Base-by-base conservation (phyloP, 1,284 basidiomycete genomes). In the Pyrrhoderma lamaoense region DNA sequence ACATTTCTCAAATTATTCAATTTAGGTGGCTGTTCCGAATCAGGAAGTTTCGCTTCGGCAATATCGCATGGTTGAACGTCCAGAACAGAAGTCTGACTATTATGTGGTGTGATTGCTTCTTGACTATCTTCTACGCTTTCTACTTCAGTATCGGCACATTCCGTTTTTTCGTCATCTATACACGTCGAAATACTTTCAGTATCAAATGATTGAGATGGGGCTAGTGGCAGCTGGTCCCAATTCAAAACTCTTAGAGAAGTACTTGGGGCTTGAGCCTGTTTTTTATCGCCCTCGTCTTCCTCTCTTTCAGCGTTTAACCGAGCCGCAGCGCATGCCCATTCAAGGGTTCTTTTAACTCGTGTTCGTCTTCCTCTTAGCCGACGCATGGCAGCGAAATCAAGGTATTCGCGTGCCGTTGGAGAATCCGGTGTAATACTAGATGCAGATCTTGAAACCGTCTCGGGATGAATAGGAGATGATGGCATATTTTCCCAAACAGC, bases 291-390 rank as follows among this genome's bases (percentile, higher is more conserved):
- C 5, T 16, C n/a, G 5, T 40, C 38, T 14, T 27, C 40, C 22
- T 51, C 47, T 14, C 39, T 48, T 14, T 48, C 46, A 3, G 36
- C 40, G 4, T 44, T 16, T 34, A 55, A 27, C 5, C 53, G 53
- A 11, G 53, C 53, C n/a, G 53, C 49, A n/a, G 53, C 53, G 21
- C 53, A 55, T 3, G 53, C 53, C 53, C 49, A 55, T 36, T 55
- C 53, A 18, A 55, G 46, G 11, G 49, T 42, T n/a, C 39, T 39
- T 27, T 44, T 42, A 22, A 37, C 44, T 25, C 44, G 42, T 35
- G 37, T 19, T 13, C 45, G 51, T 19, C 22, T 46, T 19, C 36
- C 37, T 3, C 23, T 8, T 8, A 35, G 35, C 5, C 25, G 39
- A 14, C 52, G 52, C 8, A 16, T 45, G 13, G 53, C 46, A 22